Conservation (phyloP, 1,139 yeast genomes). For the Lodderomyces oxycetoniae region DNA sequence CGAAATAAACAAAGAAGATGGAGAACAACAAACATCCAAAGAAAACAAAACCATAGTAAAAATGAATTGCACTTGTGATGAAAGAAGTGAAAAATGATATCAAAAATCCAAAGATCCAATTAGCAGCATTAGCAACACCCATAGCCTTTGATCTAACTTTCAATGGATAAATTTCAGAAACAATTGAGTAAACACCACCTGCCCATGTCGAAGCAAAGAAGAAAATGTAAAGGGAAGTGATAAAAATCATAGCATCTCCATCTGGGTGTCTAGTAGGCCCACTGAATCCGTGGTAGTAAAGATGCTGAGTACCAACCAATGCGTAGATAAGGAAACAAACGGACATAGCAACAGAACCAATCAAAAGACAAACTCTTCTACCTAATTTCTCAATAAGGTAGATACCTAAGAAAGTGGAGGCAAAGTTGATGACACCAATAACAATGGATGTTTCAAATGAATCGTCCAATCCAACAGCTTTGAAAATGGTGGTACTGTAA, state of each 20-base stretch:
- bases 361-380: constrained; percentile 60
- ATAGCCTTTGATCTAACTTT: constrained; percentile 78
- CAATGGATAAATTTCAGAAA: constrained; percentile 75
- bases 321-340: constrained; percentile 59
- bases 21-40: constrained; percentile 63
- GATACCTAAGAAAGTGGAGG: constrained; percentile 65
- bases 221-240: constrained; percentile 75
- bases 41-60: constrained; percentile 69
- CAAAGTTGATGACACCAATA: constrained; percentile 74
- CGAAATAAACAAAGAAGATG: constrained; percentile 47
- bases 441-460: constrained; percentile 74
- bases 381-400: constrained; percentile 67
- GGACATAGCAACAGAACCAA: constrained; percentile 45
- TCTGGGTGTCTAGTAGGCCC: constrained; percentile 40
- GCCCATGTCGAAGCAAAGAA: constrained; percentile 88
- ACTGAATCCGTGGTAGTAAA: constrained; percentile 51
- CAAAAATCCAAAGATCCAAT: constrained; percentile 77
- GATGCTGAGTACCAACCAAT: constrained; percentile 52
- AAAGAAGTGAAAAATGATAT: constrained; percentile 75
- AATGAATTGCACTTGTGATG: constrained; percentile 43
- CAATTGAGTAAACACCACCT: constrained; percentile 73
- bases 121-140: constrained; percentile 68
- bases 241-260: constrained; percentile 72
- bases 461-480: constrained; percentile 75
- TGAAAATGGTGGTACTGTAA: constrained; percentile 73